A percentile compares a stretch with the other conserved stretches of the same genome.
phyloP scores from a whole-genome alignment of 768 basidiomycete species.

The Coprinellus aureogranulatus region DNA sequence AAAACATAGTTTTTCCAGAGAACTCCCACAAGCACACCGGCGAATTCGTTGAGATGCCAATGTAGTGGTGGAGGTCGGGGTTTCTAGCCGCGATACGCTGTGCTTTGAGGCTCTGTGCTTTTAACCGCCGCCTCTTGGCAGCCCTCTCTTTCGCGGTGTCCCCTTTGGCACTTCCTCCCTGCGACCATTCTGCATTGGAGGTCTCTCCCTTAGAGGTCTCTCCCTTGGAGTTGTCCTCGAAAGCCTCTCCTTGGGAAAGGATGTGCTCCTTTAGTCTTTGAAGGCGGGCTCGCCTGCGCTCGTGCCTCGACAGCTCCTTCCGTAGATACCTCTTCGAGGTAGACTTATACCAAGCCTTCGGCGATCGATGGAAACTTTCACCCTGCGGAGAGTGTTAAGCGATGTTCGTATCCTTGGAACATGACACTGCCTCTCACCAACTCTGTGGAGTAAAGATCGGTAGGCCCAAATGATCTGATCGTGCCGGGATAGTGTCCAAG shows the following conservation, averaged over 20 bases:
- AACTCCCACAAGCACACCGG: neutral
- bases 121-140: too few relatives aligned
- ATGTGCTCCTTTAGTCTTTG: neutral
- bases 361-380: neutral
- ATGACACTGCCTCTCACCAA: neutral
- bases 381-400: neutral
- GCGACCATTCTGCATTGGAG: too few relatives aligned
- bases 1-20: neutral
- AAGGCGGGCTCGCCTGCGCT: neutral
- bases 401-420: neutral
- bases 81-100: neutral
- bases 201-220: too few relatives aligned
- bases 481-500: neutral
- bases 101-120: neutral
- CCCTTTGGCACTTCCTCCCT: too few relatives aligned
- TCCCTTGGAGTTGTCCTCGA: too few relatives aligned
- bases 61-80: neutral
- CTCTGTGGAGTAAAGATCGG: constrained; percentile 15
- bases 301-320: neutral
- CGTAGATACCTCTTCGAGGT: neutral
- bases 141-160: too few relatives aligned
- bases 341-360: neutral
- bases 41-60: neutral
- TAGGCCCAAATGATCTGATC: neutral
- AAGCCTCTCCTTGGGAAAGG: neutral